These are phyloP conservation scores for Psilocybe subaeruginosa DNA, from an alignment of 768 basidiomycete genomes.

Conservation along the genomic window DNA sequence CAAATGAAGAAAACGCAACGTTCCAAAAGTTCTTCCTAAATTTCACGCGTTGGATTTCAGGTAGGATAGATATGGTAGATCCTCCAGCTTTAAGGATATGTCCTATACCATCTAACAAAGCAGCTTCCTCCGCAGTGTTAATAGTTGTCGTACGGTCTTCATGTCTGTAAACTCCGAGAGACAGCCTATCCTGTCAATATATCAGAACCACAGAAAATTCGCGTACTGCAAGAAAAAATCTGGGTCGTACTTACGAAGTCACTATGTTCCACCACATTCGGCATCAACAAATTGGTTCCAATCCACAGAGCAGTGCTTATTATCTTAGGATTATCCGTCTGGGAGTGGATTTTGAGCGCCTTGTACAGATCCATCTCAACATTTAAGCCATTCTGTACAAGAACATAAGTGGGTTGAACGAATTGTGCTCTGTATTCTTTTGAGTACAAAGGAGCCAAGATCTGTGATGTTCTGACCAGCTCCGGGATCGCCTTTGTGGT, in stretches of 20 bases:
- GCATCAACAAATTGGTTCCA: slow-evolving; percentile 47
- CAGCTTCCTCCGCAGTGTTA: slow-evolving; percentile 46
- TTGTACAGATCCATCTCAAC: slow-evolving; percentile 70
- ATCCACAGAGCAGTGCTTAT: slow-evolving; percentile 61
- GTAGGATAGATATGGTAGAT: slow-evolving; percentile 45
- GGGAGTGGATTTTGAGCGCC: slow-evolving; percentile 41
- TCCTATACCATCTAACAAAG: slow-evolving; percentile 49
- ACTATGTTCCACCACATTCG: slow-evolving; percentile 56
- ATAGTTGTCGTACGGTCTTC: slow-evolving; percentile 38
- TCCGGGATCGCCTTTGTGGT: slow-evolving; percentile 80
- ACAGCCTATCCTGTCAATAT: slow-evolving; percentile 47
- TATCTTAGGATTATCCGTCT: slow-evolving; percentile 48
- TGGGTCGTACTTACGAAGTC: slow-evolving; percentile 43
- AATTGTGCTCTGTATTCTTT: slow-evolving; percentile 45
- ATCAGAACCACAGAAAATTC: background rate
- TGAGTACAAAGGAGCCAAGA: slow-evolving; percentile 60
- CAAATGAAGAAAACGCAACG: slow-evolving; percentile 52
- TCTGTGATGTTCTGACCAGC: slow-evolving; percentile 51
- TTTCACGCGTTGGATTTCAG: slow-evolving; percentile 64
- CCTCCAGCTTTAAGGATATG: slow-evolving; percentile 52
- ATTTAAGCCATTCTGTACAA: slow-evolving; percentile 74
- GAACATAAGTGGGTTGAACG: slow-evolving; percentile 59
- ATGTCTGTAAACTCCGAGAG: slow-evolving; percentile 58
- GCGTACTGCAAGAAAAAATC: background rate
- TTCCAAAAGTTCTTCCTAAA: slow-evolving; percentile 72